Conservation (phyloP, 202 grass and related monocot genomes). For the Setaria viridis region DNA sequence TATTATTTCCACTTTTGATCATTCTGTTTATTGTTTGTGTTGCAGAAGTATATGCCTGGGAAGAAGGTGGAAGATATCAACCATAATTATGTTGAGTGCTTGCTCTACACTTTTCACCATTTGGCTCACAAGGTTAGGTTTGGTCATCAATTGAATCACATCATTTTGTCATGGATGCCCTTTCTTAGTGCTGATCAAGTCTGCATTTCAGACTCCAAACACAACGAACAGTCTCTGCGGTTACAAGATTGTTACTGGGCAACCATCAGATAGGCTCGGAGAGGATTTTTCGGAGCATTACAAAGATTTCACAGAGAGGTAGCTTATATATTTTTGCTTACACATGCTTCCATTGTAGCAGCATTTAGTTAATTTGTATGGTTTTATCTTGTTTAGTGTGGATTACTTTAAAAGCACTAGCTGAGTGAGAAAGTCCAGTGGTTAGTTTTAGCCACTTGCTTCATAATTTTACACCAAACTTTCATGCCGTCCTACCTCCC, state of each 20-base stretch:
- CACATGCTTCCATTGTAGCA: neutral
- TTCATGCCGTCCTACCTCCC: neutral
- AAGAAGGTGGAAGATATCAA: slow-evolving; percentile 88
- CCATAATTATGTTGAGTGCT: slow-evolving; percentile 88
- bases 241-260: slow-evolving; percentile 98
- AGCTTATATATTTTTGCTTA: slow-evolving; percentile 18
- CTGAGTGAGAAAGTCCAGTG: slow-evolving; percentile 3
- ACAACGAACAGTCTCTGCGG: slow-evolving; percentile 97
- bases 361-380: neutral
- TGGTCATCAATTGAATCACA: slow-evolving; percentile 34
- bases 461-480: slow-evolving; percentile 2
- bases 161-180: slow-evolving; percentile 32
- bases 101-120: slow-evolving; percentile 97
- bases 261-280: slow-evolving; percentile 97
- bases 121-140: slow-evolving; percentile 90
- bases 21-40: slow-evolving; percentile 44
- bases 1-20: slow-evolving; percentile 17
- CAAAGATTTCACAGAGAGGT: slow-evolving; percentile 97
- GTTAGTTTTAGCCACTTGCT: slow-evolving; percentile 24
- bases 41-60: slow-evolving; percentile 94
- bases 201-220: slow-evolving; percentile 85
- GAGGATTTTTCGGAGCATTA: slow-evolving; percentile 92
- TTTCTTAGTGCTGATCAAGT: slow-evolving; percentile 45
- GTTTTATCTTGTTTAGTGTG: slow-evolving; percentile 19
- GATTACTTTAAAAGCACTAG: slow-evolving; percentile 10